Evolutionary conservation across 306 rosid genomes (phyloP), one percentile per base, ranked within the genome.

Genomic region (Gastrolobium villosum): DNA sequence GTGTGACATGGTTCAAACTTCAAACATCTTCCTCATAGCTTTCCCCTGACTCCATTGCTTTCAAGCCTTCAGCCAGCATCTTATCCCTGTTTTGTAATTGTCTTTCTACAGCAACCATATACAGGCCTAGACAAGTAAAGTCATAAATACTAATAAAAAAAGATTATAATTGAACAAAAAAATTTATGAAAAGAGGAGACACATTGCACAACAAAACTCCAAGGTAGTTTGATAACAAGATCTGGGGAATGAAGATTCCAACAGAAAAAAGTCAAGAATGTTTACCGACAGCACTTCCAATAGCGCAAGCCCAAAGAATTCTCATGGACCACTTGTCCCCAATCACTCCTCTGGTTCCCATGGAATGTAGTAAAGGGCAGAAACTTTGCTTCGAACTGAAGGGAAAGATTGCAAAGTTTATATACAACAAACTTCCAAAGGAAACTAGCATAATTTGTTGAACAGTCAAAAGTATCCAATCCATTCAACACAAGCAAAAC

Each of bases 301-400:
- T 35, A 55, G 86, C 86, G 75, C 86, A 82, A 70, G 65, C 77
- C 89, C 89, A 85, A 70, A 85, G 89, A 82, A 82, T 11, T 85
- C 89, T 85, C 89, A 85, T 85, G 10, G 89, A 79, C 89, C 89
- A 85, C 67, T 79, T 82, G 78, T 85, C 89, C 48, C 53, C 54
- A 44, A 85, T 75, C 36, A 85, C 80, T 79, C 89, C 89, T 57
- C 89, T 71, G 53, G 81, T 39, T 85, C 77, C 79, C 89, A 85
- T 85, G 76, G 69, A 53, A 35, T 31, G 54, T 31, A 80, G 41
- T 55, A 34, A 68, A 20, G 61, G 76, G 46, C 14, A 77, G 45
- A 68, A 77, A 45, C 45, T 68, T 61, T 44, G 32, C 55, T 39
- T 79, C 77, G 71, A 45, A 30, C 79, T 53, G 48, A 61, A 72